These are phyloP conservation scores for Hypoxylon sp. DNA, from an alignment of 2,329 filamentous ascomycete genomes.

Conservation along the genomic window DNA sequence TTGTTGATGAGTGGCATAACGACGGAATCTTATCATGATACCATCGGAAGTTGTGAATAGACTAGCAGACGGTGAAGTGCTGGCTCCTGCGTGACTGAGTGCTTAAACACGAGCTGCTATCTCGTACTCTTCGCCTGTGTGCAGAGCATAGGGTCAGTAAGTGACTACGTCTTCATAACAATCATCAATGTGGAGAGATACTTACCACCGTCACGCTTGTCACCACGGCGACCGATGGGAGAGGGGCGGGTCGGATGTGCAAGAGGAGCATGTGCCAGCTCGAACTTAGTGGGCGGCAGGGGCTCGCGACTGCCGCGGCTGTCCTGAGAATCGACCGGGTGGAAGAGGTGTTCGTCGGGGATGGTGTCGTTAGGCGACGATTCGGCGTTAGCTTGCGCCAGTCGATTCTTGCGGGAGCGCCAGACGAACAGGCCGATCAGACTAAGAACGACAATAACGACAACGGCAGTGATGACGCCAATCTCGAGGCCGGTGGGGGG, in stretches of 20 bases:
- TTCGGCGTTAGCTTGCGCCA: conserved; percentile 26
- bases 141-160: conserved; percentile 6
- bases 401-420: conserved; percentile 44
- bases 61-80: neutral
- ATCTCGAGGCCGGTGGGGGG: conserved; percentile 44
- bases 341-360: conserved; percentile 1
- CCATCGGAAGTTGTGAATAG: conserved; percentile 5
- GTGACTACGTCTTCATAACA: neutral
- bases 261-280: conserved; percentile 32
- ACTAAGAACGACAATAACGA: conserved; percentile 41
- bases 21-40: conserved; percentile 5
- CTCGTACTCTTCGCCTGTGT: conserved; percentile 43
- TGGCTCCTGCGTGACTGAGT: neutral
- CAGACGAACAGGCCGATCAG: conserved; percentile 47
- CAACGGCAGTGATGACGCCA: conserved; percentile 47
- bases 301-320: conserved; percentile 14
- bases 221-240: conserved; percentile 2
- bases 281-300: conserved; percentile 40
- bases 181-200: neutral
- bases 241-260: neutral
- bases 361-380: conserved; percentile 8
- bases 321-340: neutral
- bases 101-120: conserved; percentile 42
- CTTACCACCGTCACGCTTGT: conserved; percentile 33
- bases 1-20: neutral